Evolutionary conservation across 2,329 filamentous ascomycete genomes (phyloP), one percentile per base, ranked within the genome.

Genomic region (Gliomastix tumulicola): DNA sequence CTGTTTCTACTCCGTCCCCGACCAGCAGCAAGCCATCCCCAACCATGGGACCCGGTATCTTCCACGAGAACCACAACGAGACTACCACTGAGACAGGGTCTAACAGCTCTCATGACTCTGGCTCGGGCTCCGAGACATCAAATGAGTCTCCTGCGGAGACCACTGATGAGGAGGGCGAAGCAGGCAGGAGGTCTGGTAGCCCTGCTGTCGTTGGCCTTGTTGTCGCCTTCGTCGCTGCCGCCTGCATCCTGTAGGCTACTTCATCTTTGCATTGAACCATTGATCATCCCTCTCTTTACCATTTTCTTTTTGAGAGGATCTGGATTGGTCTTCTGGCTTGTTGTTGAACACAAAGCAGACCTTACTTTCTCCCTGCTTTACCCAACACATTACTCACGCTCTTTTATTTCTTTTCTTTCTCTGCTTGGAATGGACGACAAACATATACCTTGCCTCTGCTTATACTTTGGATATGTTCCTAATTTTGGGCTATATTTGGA

Each of bases 191-290:
- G 32, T 65, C 74, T 44, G 66, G 68, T 34, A 66, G 66, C 36
- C 63, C 66, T 34, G 71, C 74, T 34, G 54, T 74, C 27, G 71
- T 63, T 7, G 71, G 74, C 32, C 61, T 79, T 17, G 58, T 78
- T 30, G 63, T 78, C 32, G 74, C 74, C 36, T 63, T 79, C 31
- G 59, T 76, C 21, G 74, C 71, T 18, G 66, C 72, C 19, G 64
- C 65, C 13, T 70, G 62, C 46, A 56, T 74, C 43, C 65, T 68
- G 44, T 74, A 55, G 19, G 7, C n/a, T n/a, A n/a, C n/a, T n/a
- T 6, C 7, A 9, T 30, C 27, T 5, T 11, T 10, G 23, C 7
- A 31, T 31, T 15, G 10, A 9, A 17, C n/a, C n/a, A n/a, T n/a
- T n/a, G n/a, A n/a, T n/a, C n/a, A n/a, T n/a, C n/a, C n/a, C n/a